Evolutionary conservation across 768 basidiomycete genomes (phyloP), one percentile per base, ranked within the genome.

Genomic region (Russula ochroleuca): DNA sequence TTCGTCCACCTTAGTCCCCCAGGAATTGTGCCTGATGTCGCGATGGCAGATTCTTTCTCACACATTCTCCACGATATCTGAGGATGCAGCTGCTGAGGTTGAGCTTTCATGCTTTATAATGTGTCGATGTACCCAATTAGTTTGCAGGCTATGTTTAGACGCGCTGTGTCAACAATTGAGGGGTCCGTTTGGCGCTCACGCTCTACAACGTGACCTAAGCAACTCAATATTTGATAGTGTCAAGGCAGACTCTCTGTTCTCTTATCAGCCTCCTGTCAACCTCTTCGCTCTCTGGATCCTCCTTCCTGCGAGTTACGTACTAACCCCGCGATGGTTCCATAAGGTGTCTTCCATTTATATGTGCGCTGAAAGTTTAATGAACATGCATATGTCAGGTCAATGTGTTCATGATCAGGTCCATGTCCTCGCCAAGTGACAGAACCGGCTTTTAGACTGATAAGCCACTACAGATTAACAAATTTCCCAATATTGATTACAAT

Each of bases 301-400:
- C 82, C 79, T 94, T 65, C 94, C 97, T 2, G 80, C 90, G 23
- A 90, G 87, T 67, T 94, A 90, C 72, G 75, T 94, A 57, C 78
- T 97, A n/a, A 82, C 81, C 8, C 93, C 94, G n/a, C 81, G 96
- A 59, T 98, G 94, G 94, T 98, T 98, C 72, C 96, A 98, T 73
- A 98, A 98, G 78, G 90, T 90, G n/a, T 8, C 33, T 37, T 7
- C 65, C 19, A 37, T 19, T 21, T 33, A 41, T 33, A 43, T 61
- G 19, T 31, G 9, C 25, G 45, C 33, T 15, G 25, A 31, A 15
- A 43, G 64, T 49, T 67, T 54, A 49, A 70, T n/a, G 65, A 31
- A 15, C 57, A 37, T 45, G 28, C 40, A n/a, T 33, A 19, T 57
- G 40, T 55, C 63, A 92, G 90, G 82, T 93, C 69, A 94, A 94